These are phyloP conservation scores for Diaporthe ilicicola DNA, from an alignment of 2,329 filamentous ascomycete genomes.

Conservation along the genomic window DNA sequence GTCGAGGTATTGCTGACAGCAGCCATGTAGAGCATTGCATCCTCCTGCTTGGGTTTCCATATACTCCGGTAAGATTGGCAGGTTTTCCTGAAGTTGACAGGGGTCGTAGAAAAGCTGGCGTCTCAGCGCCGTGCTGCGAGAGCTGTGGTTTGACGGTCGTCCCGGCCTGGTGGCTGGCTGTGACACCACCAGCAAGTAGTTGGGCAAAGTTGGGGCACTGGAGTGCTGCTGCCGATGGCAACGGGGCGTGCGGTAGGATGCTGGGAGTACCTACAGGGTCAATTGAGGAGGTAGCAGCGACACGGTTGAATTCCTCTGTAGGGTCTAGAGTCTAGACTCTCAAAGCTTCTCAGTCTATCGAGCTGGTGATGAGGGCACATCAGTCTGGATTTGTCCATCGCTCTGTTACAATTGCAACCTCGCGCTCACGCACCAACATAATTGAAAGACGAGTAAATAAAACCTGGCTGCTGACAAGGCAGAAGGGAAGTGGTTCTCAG, in stretches of 20 bases:
- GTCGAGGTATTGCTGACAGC: conserved; percentile 45
- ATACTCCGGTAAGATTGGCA: neutral
- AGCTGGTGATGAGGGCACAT: neutral
- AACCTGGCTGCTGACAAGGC: neutral
- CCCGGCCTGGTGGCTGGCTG: neutral
- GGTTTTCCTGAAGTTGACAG: neutral
- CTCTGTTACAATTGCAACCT: neutral
- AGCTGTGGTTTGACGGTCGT: neutral
- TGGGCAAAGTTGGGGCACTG: neutral
- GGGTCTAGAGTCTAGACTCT: neutral
- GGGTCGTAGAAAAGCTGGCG: neutral
- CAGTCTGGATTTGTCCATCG: neutral
- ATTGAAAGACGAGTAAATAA: too few relatives aligned
- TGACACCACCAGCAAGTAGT: neutral
- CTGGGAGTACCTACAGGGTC: neutral
- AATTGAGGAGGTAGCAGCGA: neutral
- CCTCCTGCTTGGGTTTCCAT: neutral
- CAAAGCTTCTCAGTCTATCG: neutral
- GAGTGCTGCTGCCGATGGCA: neutral
- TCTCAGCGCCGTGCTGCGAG: neutral
- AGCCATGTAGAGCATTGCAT: conserved; percentile 38
- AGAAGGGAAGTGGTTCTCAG: neutral
- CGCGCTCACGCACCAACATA: neutral
- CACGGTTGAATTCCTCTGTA: neutral
- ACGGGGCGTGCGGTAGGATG: neutral